These are phyloP conservation scores for Cercis canadensis DNA, from an alignment of 306 rosid genomes.

Conservation along the genomic window DNA sequence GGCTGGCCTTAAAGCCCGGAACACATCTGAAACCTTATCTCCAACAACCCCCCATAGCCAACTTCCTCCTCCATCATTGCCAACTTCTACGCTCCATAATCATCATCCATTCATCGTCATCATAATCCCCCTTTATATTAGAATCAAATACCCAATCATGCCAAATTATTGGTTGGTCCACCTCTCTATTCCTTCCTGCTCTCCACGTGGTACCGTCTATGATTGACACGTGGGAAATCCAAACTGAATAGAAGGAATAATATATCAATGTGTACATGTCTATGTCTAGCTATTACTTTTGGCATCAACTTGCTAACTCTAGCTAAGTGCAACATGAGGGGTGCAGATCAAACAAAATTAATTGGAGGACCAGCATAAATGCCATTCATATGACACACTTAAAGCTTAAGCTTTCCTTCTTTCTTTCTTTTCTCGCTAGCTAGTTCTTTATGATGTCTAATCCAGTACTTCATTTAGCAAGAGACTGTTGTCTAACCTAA, in stretches of 20 bases:
- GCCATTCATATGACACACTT: conserved; percentile 37
- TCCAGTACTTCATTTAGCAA: conserved; percentile 35
- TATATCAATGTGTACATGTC: conserved; percentile 19
- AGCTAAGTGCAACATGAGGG: conserved; percentile 19
- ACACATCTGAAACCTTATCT: conserved; percentile 81
- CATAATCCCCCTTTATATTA: conserved; percentile 39
- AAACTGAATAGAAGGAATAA: conserved; percentile 19
- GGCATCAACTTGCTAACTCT: conserved; percentile 36
- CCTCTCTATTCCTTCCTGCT: conserved; percentile 6
- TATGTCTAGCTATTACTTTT: conserved; percentile 15
- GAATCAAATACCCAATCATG: conserved; percentile 70
- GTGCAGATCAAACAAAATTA: conserved; percentile 9
- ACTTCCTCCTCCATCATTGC: conserved; percentile 47
- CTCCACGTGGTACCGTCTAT: conserved; percentile 31
- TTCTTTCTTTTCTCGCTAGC: neutral
- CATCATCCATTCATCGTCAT: conserved; percentile 43
- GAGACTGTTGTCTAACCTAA: conserved; percentile 35
- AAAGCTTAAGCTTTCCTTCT: conserved; percentile 28
- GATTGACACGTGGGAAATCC: neutral
- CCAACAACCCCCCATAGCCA: conserved; percentile 48
- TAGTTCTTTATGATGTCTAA: conserved; percentile 29
- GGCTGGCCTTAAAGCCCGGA: conserved; percentile 66
- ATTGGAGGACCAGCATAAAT: conserved; percentile 46
- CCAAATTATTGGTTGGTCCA: conserved; percentile 67
- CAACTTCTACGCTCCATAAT: conserved; percentile 47